phyloP scores from a whole-genome alignment of 805 yeast genomes.

The Sungouiella blattae region DNA sequence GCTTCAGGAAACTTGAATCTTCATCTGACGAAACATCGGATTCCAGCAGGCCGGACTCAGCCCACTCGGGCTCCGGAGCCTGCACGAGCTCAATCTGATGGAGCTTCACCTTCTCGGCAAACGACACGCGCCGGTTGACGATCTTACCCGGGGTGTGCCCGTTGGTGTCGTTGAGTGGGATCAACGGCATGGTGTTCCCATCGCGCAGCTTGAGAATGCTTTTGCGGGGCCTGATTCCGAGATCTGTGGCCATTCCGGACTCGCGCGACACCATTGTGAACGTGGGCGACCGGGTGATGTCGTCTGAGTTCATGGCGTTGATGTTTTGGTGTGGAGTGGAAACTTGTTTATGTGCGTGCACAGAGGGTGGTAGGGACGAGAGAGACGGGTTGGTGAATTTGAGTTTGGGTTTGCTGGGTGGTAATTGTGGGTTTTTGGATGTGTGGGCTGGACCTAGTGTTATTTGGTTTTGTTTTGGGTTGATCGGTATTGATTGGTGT shows the following conservation, averaged over 20 bases:
- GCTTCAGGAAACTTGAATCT: slow-evolving; percentile 11
- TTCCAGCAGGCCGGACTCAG: slow-evolving; percentile 1
- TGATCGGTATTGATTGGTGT: too few species aligned
- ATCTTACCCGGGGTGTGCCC: too few species aligned
- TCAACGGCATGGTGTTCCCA: slow-evolving; percentile 10
- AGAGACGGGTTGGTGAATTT: background rate
- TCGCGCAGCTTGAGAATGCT: slow-evolving; percentile 13
- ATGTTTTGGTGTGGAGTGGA: background rate
- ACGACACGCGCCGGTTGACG: slow-evolving; percentile 59
- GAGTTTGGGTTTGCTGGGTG: too few species aligned
- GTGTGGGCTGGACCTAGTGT: too few species aligned
- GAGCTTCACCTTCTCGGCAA: slow-evolving; percentile 71
- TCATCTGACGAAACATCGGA: slow-evolving; percentile 3
- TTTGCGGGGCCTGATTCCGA: slow-evolving; percentile 6
- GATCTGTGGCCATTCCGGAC: slow-evolving; percentile 4
- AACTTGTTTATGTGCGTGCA: background rate
- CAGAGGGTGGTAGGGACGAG: background rate
- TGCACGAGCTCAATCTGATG: slow-evolving; percentile 49
- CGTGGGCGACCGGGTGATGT: background rate
- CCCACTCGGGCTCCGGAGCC: slow-evolving; percentile 19
- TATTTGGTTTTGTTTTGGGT: too few species aligned
- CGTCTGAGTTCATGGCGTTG: background rate
- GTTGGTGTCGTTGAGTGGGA: background rate
- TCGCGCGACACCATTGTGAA: slow-evolving; percentile 8
- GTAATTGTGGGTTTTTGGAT: too few species aligned